A percentile compares a stretch with the other conserved stretches of the same genome.
These are phyloP conservation scores for Catharanthus roseus DNA, from an alignment of 257 asterid species.

Conservation along the genomic window DNA sequence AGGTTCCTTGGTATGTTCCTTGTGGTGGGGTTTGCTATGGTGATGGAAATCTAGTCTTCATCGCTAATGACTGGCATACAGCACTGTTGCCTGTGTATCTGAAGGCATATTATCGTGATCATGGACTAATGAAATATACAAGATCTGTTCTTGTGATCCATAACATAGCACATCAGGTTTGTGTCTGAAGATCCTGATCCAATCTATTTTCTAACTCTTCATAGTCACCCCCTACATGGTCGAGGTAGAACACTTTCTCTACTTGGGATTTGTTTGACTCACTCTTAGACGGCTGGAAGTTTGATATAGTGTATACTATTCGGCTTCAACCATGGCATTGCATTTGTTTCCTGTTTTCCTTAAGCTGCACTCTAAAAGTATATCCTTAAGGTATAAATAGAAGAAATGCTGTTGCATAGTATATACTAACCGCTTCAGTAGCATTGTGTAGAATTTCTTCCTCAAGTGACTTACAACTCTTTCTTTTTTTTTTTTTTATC, in stretches of 20 bases:
- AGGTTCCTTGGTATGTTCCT: conserved; percentile 98
- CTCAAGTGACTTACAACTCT: not conserved
- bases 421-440: not conserved
- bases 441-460: not conserved
- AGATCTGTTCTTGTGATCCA: conserved; percentile 92
- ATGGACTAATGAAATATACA: conserved; percentile 77
- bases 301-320: not conserved
- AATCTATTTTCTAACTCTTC: not conserved
- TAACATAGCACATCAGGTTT: conserved; percentile 97
- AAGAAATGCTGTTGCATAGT: too few relatives aligned
- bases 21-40: conserved; percentile 98
- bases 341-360: not conserved
- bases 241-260: not conserved
- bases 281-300: not conserved
- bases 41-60: conserved; percentile 88
- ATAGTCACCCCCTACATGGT: not conserved
- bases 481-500: not conserved
- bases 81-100: conserved; percentile 91
- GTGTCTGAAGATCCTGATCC: conserved; percentile 15
- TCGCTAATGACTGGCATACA: conserved; percentile 99
- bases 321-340: not conserved
- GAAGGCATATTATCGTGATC: conserved; percentile 88
- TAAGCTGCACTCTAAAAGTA: not conserved
- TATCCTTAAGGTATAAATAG: not conserved
- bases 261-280: not conserved